Evolutionary conservation across 1,284 basidiomycete genomes (phyloP).

Genomic region (Ustilago loliicola): DNA sequence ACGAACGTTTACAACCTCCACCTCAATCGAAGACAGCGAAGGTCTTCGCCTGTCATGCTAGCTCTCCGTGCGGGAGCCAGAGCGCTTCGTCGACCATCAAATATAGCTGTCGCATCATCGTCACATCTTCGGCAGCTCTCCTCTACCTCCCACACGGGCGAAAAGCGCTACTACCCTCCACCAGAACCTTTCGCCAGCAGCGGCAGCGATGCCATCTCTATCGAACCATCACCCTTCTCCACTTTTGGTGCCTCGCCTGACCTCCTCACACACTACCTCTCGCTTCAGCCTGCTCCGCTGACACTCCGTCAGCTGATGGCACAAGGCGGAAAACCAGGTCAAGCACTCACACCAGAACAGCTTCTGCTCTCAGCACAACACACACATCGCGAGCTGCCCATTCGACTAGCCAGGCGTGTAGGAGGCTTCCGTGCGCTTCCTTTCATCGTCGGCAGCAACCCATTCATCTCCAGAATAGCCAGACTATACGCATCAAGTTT

Average conservation of each 20-base stretch:
- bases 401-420: conserved; percentile 67
- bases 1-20: not conserved
- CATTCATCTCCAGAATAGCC: conserved; percentile 82
- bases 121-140: conserved; percentile 16
- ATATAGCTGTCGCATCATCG: not conserved
- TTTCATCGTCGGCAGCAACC: conserved; percentile 87
- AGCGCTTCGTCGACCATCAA: conserved; percentile 5
- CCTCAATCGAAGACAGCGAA: not conserved
- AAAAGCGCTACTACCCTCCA: conserved; percentile 51
- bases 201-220: conserved; percentile 23
- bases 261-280: conserved; percentile 58
- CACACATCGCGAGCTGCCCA: conserved; percentile 66
- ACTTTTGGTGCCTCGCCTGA: conserved; percentile 65
- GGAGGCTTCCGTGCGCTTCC: conserved; percentile 69
- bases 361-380: conserved; percentile 64
- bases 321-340: conserved; percentile 59
- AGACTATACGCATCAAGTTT: conserved; percentile 83
- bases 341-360: conserved; percentile 57
- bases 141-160: conserved; percentile 20
- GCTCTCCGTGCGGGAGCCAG: conserved; percentile 15
- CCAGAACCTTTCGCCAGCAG: conserved; percentile 44
- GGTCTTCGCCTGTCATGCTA: conserved; percentile 12
- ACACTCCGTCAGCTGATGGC: conserved; percentile 64
- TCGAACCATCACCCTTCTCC: conserved; percentile 45
- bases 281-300: conserved; percentile 59